Evolutionary conservation across 2,329 filamentous ascomycete species (phyloP).

Genomic region (Fusarium paranaense): DNA sequence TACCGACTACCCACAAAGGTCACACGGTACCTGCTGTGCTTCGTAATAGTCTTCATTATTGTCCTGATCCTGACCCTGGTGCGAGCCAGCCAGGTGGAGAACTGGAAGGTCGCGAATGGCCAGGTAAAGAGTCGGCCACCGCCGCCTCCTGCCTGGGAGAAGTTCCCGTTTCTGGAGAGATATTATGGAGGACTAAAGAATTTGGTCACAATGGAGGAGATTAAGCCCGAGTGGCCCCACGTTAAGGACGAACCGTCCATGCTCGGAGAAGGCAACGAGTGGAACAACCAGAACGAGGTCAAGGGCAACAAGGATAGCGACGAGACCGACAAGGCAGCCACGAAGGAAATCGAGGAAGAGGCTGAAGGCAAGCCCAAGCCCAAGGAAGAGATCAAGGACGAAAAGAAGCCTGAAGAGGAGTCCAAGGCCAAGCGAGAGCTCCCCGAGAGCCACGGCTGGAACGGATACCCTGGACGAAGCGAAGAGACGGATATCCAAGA

Average conservation of each 20-base stretch:
- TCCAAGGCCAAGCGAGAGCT: conserved; percentile 36
- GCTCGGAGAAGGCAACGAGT: conserved; percentile 31
- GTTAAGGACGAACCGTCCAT: conserved; percentile 66
- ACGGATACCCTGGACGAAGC: conserved; percentile 48
- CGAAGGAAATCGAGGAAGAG: conserved; percentile 31
- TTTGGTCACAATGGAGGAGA: conserved; percentile 73
- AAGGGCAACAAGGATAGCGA: conserved; percentile 30
- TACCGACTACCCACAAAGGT: conserved; percentile 79
- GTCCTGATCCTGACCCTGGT: conserved; percentile 83
- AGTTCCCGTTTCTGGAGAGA: conserved; percentile 84
- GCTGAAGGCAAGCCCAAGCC: conserved; percentile 17
- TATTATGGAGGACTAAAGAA: conserved; percentile 91
- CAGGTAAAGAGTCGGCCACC: conserved; percentile 58
- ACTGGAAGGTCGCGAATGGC: conserved; percentile 70
- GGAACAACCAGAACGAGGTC: conserved; percentile 27
- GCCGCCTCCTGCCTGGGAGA: conserved; percentile 82
- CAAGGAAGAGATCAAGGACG: conserved; percentile 7
- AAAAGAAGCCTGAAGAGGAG: conserved; percentile 20
- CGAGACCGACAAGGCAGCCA: conserved; percentile 32
- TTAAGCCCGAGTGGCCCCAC: conserved; percentile 84
- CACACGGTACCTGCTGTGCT: conserved; percentile 81
- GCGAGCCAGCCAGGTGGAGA: conserved; percentile 78
- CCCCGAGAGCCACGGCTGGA: conserved; percentile 49
- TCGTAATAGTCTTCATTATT: conserved; percentile 75
- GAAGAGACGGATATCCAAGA: conserved; percentile 69